Evolutionary conservation across 176 grass and related monocot genomes (phyloP), one percentile per base, ranked within the genome.

Genomic region (Avena sativa): DNA sequence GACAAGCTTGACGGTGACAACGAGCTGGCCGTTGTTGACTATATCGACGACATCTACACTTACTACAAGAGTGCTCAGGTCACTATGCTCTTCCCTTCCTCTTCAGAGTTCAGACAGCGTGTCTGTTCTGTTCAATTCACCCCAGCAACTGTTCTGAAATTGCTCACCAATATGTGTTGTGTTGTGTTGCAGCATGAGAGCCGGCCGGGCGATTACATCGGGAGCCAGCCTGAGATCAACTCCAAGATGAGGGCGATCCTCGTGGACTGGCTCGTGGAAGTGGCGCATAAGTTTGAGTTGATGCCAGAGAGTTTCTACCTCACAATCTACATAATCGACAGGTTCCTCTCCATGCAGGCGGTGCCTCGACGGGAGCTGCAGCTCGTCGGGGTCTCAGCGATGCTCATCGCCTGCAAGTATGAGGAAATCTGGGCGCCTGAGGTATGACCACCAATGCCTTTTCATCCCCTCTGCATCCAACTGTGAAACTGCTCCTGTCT

Each of bases 401-500:
- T 98, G 84, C 69, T 98, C 2, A 98, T 98, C 30, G 83, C 93
- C 2, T 86, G 81, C 68, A 98, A 98, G 9, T 98, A 98, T 1
- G 93, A 98, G 40, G 96, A 98, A 51, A 87, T 92, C 0, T 89
- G 89, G 88, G 86, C 93, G 55, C 91, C 88, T 0, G 81, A 87
- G 86, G 90, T 91, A 87, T 53, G 49, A n/a, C n/a, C n/a, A 36
- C 34, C 34, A 36, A 36, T 36, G 34, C 34, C 34, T 36, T 36
- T 36, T 43, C 40, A 43, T 43, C 40, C 6, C 6, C 40, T 43
- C 40, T 43, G 40, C 0, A 43, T 43, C 0, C 40, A 43, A 43
- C 40, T 43, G 40, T 43, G 40, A 6, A 6, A 43, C 51, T 52
- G 50, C 50, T 52, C 40, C 50, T 52, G 50, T 52, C 50, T 52